These are phyloP conservation scores for Solanum habrochaites DNA, from an alignment of 257 asterid species.

Conservation along the genomic window DNA sequence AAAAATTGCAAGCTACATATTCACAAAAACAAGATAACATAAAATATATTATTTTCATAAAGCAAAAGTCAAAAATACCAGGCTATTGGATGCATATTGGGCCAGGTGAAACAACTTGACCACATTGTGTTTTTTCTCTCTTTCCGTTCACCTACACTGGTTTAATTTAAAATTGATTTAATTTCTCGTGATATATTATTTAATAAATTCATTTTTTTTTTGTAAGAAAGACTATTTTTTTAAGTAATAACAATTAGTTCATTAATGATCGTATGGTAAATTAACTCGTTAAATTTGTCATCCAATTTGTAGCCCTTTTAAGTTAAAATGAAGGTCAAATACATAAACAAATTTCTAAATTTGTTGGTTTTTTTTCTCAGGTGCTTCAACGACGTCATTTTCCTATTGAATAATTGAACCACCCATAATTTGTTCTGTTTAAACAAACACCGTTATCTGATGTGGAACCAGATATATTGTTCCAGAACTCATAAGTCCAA, in stretches of 20 bases:
- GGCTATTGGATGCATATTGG: neutral
- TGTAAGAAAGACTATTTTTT: too few relatives aligned
- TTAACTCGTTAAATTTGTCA: too few relatives aligned
- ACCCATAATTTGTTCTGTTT: too few relatives aligned
- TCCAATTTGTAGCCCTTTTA: neutral
- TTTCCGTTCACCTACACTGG: neutral
- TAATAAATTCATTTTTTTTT: too few relatives aligned
- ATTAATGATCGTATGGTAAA: neutral
- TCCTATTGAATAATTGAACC: too few relatives aligned
- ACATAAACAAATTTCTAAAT: too few relatives aligned
- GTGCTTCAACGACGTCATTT: too few relatives aligned
- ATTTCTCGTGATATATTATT: too few relatives aligned
- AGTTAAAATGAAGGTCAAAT: neutral
- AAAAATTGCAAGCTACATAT: neutral
- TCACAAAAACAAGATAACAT: neutral
- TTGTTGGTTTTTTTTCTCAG: accelerated
- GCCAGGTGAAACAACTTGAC: neutral
- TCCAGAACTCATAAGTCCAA: too few relatives aligned
- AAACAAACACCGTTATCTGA: too few relatives aligned
- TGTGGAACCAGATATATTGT: too few relatives aligned
- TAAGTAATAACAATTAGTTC: too few relatives aligned
- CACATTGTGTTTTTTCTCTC: neutral
- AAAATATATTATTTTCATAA: neutral
- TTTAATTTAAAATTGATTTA: neutral
- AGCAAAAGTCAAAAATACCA: neutral